A percentile compares a stretch with the other conserved stretches of the same genome.
Evolutionary conservation across 108 stramenopile genomes (phyloP).

Genomic region (Skeletonema menzelii): DNA sequence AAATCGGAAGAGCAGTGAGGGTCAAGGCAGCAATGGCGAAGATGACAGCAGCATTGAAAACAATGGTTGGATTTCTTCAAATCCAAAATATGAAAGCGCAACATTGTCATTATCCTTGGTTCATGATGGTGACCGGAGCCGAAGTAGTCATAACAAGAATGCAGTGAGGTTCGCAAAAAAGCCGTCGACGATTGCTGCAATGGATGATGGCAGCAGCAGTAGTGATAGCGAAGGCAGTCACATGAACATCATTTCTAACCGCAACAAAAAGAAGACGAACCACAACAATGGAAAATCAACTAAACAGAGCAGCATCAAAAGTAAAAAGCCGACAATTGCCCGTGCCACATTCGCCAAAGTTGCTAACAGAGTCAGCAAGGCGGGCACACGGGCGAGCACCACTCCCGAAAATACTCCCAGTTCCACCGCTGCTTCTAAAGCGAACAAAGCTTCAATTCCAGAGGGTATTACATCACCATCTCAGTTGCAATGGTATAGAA

Average conservation of each 20-base stretch:
- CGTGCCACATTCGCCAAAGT: not conserved
- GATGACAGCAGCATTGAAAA: not conserved
- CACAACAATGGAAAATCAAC: not conserved
- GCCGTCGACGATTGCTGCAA: not conserved
- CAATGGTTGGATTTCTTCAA: not conserved
- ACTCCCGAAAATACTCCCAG: not conserved
- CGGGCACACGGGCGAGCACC: not conserved
- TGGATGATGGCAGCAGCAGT: slow-evolving; percentile 2
- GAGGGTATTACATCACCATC: slow-evolving; percentile 25
- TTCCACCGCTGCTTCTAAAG: not conserved
- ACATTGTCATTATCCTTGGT: not conserved
- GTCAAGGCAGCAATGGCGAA: not conserved
- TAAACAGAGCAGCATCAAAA: not conserved
- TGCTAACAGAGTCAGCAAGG: not conserved
- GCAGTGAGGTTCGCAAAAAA: not conserved
- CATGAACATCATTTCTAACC: not conserved
- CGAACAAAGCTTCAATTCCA: not conserved
- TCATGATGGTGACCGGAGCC: not conserved
- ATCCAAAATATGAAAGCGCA: not conserved
- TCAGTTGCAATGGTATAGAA: slow-evolving; percentile 27
- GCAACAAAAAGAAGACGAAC: not conserved
- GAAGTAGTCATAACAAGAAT: not conserved
- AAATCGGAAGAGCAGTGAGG: not conserved
- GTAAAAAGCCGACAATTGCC: not conserved
- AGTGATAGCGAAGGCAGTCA: slow-evolving; percentile 2